Evolutionary conservation across 257 asterid genomes (phyloP), one percentile per base, ranked within the genome.

Genomic region (Knoxia roxburghii): DNA sequence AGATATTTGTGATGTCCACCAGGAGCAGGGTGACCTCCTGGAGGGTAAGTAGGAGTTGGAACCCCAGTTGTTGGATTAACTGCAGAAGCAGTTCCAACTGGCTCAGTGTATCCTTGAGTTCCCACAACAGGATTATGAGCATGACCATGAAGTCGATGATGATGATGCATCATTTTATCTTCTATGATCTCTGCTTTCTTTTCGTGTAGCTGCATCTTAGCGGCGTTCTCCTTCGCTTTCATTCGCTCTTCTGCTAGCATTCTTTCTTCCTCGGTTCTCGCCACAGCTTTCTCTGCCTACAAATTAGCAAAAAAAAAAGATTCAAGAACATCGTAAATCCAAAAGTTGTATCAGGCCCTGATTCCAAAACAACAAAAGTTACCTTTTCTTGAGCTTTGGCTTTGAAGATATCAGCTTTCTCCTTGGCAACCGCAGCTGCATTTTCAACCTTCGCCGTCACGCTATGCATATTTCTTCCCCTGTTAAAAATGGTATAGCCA

Each of bases 331-430:
- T n/a, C n/a, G n/a, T n/a, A 67, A 52, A 32, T 20, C 27, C n/a
- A n/a, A 23, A 43, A 14, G 62, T 5, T 0, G 27, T 3, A 10
- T 27, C 33, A 56, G 9, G 14, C 30, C 21, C 32, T 18, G 15
- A 33, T 48, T 8, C n/a, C 4, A 6, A 7, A 41, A 5, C n/a
- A 21, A 54, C 23, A 26, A 8, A n/a, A n/a, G n/a, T n/a, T n/a
- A 79, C 96, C 91, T 87, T 86, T 35, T 87, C 95, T 67, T 84
- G 69, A 35, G 84, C 83, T 79, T 87, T 78, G 87, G 97, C 96
- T 73, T 82, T 70, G 27, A 71, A 10, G 56, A 83, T 78, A 1
- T 86, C 90, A 17, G 77, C 83, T 70, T 83, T 90, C 78, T 90
- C 91, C 78, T 84, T 80, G 27, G 82, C 97, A 5, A 77, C 80